These are phyloP conservation scores for Trametes polyzona DNA, from an alignment of 1,284 basidiomycete genomes.

Conservation along the genomic window DNA sequence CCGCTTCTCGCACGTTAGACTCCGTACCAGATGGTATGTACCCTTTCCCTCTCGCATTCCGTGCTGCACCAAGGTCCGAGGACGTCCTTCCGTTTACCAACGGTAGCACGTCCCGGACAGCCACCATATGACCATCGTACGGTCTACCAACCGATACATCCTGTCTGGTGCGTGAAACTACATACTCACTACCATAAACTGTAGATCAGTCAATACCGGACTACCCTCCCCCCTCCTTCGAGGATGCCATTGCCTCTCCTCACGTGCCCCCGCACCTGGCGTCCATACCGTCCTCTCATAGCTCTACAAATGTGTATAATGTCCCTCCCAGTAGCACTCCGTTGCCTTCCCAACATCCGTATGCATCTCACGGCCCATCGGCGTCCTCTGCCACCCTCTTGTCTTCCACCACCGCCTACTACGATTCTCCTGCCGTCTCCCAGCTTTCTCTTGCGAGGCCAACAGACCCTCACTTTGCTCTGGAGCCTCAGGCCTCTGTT, in stretches of 20 bases:
- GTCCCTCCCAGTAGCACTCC: conserved; percentile 1
- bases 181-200: background rate
- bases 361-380: conserved; percentile 4
- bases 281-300: conserved; percentile 11
- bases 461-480: background rate
- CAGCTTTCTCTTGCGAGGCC: conserved; percentile 9
- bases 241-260: conserved; percentile 49
- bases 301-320: conserved; percentile 12
- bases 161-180: too few species aligned
- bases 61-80: too few species aligned
- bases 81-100: too few species aligned
- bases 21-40: conserved; percentile 23
- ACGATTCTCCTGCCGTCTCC: conserved; percentile 13
- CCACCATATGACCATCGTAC: too few species aligned
- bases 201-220: conserved; percentile 47
- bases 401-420: background rate
- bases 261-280: conserved; percentile 24
- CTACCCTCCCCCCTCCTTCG: conserved; percentile 62
- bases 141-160: too few species aligned
- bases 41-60: background rate
- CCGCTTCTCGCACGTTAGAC: conserved; percentile 12
- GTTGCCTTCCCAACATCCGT: conserved; percentile 4
- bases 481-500: background rate
- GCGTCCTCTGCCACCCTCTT: conserved; percentile 8
- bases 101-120: too few species aligned